Conservation (phyloP, 805 yeast species). For the Grigorovia yakushimaensis region DNA sequence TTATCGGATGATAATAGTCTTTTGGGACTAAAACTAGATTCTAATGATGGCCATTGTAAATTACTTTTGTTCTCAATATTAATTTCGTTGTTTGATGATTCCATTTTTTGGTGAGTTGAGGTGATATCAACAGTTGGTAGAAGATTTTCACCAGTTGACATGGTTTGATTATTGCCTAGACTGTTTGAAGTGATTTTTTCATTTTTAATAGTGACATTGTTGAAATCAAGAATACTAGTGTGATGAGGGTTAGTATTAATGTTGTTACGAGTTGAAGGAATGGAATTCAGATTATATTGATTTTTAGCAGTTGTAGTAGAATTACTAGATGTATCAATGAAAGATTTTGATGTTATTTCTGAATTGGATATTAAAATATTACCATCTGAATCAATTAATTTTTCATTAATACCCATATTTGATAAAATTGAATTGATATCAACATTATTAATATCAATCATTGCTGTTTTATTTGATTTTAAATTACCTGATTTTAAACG, state of each 20-base stretch:
- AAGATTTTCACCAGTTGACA: no score
- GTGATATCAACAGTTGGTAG: neutral
- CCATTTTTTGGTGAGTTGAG: no score
- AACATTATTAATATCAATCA: slow-evolving; percentile 8
- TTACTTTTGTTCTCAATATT: neutral
- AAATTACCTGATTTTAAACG: slow-evolving; percentile 42
- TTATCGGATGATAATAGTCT: neutral
- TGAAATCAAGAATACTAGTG: neutral
- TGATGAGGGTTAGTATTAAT: neutral
- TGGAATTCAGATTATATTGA: neutral
- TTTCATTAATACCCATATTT: slow-evolving; percentile 1
- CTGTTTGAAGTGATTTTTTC: no score
- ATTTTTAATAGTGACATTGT: neutral
- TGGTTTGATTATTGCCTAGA: no score
- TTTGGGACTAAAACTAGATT: neutral
- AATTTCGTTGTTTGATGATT: neutral
- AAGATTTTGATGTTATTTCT: neutral
- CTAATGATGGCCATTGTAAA: neutral
- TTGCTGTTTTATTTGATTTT: slow-evolving; percentile 28
- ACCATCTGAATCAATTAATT: neutral
- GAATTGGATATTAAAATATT: neutral
- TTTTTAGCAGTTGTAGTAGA: neutral
- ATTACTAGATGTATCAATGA: neutral
- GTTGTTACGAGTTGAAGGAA: neutral
- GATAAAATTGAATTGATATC: neutral